These are phyloP conservation scores for Myxozyma monticola DNA, from an alignment of 805 yeast species.

Conservation along the genomic window DNA sequence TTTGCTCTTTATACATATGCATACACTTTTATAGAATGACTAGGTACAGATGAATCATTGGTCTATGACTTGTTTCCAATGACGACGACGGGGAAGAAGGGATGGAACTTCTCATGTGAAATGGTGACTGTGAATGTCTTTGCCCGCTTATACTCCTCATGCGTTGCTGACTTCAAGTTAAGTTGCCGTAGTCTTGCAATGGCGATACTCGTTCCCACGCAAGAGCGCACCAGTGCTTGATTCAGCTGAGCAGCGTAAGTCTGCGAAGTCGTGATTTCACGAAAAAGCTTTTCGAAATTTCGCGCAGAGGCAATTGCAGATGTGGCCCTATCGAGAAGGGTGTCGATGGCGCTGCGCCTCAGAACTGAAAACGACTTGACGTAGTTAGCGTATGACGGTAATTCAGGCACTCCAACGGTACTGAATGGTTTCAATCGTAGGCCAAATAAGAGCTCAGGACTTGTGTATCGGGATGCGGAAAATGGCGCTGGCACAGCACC, in stretches of 20 bases:
- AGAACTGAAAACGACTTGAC: constrained; percentile 11
- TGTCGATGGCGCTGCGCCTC: background rate
- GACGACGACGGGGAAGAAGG: constrained; percentile 48
- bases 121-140: constrained; percentile 30
- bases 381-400: constrained; percentile 53
- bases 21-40: too few relatives aligned
- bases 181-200: constrained; percentile 9
- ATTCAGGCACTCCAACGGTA: constrained; percentile 73
- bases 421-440: constrained; percentile 78
- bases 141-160: background rate
- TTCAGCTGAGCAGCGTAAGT: background rate
- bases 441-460: constrained; percentile 45
- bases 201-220: constrained; percentile 19
- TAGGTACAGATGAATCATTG: too few relatives aligned
- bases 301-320: background rate
- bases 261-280: too few relatives aligned
- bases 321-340: background rate
- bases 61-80: background rate
- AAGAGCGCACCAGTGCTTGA: constrained; percentile 9
- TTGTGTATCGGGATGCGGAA: constrained; percentile 15
- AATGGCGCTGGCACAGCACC: background rate
- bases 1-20: too few relatives aligned
- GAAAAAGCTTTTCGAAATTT: too few relatives aligned
- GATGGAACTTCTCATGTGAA: constrained; percentile 44
- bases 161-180: background rate